Evolutionary conservation across 1,284 basidiomycete genomes (phyloP).

Genomic region (Ustilago shanxiensis): DNA sequence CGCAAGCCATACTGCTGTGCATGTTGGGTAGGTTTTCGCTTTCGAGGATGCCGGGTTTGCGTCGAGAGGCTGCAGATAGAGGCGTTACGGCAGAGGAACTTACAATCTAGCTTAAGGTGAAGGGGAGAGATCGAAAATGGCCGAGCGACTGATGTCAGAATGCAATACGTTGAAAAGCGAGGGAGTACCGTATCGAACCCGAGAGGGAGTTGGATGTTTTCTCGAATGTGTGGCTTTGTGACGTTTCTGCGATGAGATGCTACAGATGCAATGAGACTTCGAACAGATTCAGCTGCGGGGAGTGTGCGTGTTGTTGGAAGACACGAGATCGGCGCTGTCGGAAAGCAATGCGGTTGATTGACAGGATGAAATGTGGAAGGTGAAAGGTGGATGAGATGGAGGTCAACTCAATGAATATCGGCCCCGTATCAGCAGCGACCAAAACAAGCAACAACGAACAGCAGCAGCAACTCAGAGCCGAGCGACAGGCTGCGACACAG

Average conservation of each 20-base stretch:
- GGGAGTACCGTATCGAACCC: not conserved
- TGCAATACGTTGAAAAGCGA: not conserved
- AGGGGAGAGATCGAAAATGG: not conserved
- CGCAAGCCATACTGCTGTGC: not conserved
- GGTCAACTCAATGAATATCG: not conserved
- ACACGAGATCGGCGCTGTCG: not conserved
- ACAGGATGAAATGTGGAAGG: too few relatives aligned
- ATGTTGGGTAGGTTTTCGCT: not conserved
- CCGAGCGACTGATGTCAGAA: not conserved
- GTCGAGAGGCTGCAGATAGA: not conserved
- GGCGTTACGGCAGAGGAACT: not conserved
- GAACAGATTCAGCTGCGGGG: not conserved
- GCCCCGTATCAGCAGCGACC: not conserved
- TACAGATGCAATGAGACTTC: not conserved
- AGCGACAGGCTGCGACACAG: not conserved
- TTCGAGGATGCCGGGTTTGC: not conserved
- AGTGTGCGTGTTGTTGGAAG: not conserved
- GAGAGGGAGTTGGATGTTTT: not conserved
- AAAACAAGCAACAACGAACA: constrained; percentile 11
- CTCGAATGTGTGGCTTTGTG: not conserved
- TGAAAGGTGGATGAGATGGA: constrained; percentile 1
- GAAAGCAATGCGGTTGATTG: not conserved
- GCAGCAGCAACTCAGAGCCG: constrained; percentile 3
- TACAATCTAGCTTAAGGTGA: not conserved
- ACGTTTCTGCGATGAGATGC: constrained; percentile 4